phyloP scores from a whole-genome alignment of 1,284 basidiomycete genomes.

The Ceratobasidium sp. region DNA sequence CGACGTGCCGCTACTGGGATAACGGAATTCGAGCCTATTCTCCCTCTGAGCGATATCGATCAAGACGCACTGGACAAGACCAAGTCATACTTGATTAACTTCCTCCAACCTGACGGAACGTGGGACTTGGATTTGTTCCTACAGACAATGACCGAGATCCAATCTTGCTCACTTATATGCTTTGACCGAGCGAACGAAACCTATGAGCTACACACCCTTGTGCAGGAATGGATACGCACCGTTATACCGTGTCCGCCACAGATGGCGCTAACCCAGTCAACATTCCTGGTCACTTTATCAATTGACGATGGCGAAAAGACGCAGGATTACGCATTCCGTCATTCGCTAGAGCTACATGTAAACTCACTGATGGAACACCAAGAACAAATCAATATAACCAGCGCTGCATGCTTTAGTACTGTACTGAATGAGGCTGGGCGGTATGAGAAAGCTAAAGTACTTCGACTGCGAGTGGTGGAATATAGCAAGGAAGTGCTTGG shows the following conservation, averaged over 20 bases:
- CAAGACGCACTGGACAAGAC: background rate
- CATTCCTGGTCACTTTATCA: background rate
- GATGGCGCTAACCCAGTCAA: background rate
- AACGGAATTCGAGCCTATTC: background rate
- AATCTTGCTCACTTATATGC: constrained; percentile 8
- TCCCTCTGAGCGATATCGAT: constrained; percentile 1
- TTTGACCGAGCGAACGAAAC: constrained; percentile 9
- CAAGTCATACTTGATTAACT: no score
- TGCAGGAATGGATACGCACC: constrained; percentile 8
- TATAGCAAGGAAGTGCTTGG: background rate
- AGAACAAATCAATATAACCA: background rate
- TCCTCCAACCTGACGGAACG: no score
- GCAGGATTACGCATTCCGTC: background rate
- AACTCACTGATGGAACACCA: background rate
- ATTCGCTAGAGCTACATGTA: background rate
- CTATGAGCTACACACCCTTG: constrained; percentile 14
- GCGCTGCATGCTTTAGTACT: background rate
- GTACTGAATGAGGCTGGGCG: background rate
- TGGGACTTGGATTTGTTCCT: constrained; percentile 1
- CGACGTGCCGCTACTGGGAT: background rate
- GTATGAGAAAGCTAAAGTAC: background rate
- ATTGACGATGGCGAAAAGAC: background rate
- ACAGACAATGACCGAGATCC: background rate
- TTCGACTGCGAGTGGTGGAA: background rate
- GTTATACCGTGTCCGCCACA: background rate